Conservation (phyloP, 2,329 filamentous ascomycete genomes). For the Ascochyta viciae-villosae region DNA sequence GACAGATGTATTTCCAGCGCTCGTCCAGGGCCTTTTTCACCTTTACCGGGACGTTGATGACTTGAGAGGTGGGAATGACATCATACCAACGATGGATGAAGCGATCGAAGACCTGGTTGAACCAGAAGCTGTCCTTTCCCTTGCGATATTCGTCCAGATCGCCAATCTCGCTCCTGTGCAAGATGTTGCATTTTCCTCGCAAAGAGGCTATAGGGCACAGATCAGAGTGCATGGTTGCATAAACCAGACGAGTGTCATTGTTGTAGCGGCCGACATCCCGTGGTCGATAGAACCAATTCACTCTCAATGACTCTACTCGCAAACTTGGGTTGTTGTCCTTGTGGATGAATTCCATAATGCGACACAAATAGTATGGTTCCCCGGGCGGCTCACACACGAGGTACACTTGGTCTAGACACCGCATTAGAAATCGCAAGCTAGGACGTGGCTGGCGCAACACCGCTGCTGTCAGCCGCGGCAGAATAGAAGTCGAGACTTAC, state of each 20-base stretch:
- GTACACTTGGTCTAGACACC: constrained; percentile 79
- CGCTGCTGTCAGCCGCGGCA: constrained; percentile 32
- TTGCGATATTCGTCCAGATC: constrained; percentile 86
- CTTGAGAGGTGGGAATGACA: constrained; percentile 86
- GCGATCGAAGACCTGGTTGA: constrained; percentile 94
- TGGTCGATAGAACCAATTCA: constrained; percentile 98
- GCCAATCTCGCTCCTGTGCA: constrained; percentile 84
- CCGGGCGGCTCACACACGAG: constrained; percentile 96
- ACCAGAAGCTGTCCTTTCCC: constrained; percentile 90
- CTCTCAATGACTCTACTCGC: constrained; percentile 83
- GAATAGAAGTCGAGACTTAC: constrained; percentile 59
- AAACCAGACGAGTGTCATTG: constrained; percentile 88
- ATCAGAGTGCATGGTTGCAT: constrained; percentile 98
- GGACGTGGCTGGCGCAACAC: constrained; percentile 40
- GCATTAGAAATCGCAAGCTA: constrained; percentile 46
- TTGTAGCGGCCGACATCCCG: constrained; percentile 94
- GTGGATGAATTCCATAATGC: constrained; percentile 98
- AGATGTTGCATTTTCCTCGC: constrained; percentile 90
- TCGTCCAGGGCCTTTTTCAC: constrained; percentile 97
- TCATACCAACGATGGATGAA: constrained; percentile 99
- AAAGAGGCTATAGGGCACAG: constrained; percentile 90
- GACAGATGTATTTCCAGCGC: constrained; percentile 94
- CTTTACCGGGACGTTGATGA: constrained; percentile 94
- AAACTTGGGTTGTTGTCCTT: constrained; percentile 70
- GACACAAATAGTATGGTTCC: constrained; percentile 95